A percentile compares a stretch with the other conserved stretches of the same genome.
phyloP scores from a whole-genome alignment of 2,329 filamentous ascomycete species.

The Clarireedia hainanense region DNA sequence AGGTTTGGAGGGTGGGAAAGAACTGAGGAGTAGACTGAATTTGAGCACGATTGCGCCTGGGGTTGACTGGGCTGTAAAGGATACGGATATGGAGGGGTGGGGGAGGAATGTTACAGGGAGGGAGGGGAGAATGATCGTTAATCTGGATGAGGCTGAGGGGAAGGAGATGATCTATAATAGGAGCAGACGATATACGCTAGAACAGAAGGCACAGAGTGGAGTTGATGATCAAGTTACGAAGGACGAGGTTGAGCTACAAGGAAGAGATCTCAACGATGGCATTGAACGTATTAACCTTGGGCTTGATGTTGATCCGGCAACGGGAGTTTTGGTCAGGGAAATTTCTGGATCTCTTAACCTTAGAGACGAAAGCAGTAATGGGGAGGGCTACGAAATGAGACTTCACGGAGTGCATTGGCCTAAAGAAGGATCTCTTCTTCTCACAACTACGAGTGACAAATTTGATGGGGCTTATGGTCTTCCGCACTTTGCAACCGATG shows the following conservation, averaged over 20 bases:
- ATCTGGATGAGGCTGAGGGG: conserved; percentile 46
- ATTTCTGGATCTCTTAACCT: conserved; percentile 64
- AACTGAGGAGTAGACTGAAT: conserved; percentile 43
- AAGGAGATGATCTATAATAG: conserved; percentile 3
- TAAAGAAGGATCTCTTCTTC: conserved; percentile 66
- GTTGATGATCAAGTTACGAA: no score
- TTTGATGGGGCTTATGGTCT: conserved; percentile 86
- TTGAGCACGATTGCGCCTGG: conserved; percentile 56
- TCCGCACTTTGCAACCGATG: conserved; percentile 67
- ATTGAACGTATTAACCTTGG: neutral
- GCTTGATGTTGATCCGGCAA: conserved; percentile 17
- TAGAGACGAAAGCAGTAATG: conserved; percentile 60
- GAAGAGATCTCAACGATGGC: neutral
- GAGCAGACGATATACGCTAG: conserved; percentile 7
- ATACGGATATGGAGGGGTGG: conserved; percentile 47
- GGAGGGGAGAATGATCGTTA: conserved; percentile 61
- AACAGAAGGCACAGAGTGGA: no score
- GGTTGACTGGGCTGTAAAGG: conserved; percentile 54
- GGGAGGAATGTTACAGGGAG: conserved; percentile 72
- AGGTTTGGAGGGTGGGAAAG: conserved; percentile 17
- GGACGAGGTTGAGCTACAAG: no score
- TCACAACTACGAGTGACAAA: conserved; percentile 90
- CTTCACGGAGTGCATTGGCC: conserved; percentile 83
- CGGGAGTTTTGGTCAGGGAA: conserved; percentile 48
- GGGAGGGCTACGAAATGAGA: conserved; percentile 70